Evolutionary conservation across 345 rosid genomes (phyloP).

Genomic region (Sisymbrium irio): DNA sequence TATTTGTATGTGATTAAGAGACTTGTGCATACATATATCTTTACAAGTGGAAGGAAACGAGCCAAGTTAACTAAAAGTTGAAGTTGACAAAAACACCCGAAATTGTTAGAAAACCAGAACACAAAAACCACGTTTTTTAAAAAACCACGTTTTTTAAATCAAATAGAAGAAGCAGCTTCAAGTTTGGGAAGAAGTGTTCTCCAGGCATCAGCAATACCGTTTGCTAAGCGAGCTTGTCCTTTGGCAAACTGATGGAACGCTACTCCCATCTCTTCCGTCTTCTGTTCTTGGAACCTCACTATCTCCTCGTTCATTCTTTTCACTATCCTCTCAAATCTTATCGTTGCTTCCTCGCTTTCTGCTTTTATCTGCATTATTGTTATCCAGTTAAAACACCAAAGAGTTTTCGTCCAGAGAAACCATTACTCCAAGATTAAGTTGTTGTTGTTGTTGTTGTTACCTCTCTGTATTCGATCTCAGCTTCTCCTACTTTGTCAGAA

Average conservation of each 20-base stretch:
- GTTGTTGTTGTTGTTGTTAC: constrained; percentile 38
- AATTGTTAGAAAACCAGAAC: not conserved
- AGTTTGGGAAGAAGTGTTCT: constrained; percentile 94
- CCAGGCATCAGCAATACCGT: constrained; percentile 85
- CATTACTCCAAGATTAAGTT: not conserved
- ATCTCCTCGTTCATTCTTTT: constrained; percentile 85
- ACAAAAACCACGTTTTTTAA: not conserved
- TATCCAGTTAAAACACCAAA: not conserved
- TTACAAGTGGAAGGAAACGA: constrained; percentile 32
- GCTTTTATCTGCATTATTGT: constrained; percentile 66
- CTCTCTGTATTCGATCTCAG: constrained; percentile 83
- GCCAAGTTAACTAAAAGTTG: constrained; percentile 4
- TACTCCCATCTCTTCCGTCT: constrained; percentile 78
- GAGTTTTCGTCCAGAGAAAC: not conserved
- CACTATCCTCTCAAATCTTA: constrained; percentile 71
- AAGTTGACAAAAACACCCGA: constrained; percentile 18
- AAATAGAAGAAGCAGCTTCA: constrained; percentile 48
- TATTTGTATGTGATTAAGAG: not conserved
- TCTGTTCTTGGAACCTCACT: constrained; percentile 83
- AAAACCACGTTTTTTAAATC: too few species aligned
- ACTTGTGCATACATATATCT: constrained; percentile 6
- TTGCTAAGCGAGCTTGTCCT: constrained; percentile 94
- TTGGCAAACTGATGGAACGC: constrained; percentile 90
- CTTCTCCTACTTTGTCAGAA: constrained; percentile 87
- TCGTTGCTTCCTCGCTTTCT: constrained; percentile 76